Conservation (phyloP, 129 eudicot species). For the Erigeron canadensis region DNA sequence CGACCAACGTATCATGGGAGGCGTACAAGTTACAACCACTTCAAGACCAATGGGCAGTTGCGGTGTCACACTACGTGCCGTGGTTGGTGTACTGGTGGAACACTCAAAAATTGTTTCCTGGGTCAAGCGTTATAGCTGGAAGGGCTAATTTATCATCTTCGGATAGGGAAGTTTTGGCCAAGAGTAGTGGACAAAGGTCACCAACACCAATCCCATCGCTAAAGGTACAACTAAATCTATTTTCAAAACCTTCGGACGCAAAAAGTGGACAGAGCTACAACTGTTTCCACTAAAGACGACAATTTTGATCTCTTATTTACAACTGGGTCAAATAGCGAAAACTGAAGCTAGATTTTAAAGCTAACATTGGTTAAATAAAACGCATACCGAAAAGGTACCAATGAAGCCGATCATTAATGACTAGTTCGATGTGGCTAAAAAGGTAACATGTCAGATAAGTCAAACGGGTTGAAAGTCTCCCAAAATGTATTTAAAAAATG, state of each 20-base stretch:
- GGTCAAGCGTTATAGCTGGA: conserved; percentile 59
- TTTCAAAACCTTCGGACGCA: not conserved
- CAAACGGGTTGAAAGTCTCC: not conserved
- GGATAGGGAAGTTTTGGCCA: conserved; percentile 48
- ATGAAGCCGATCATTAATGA: no score
- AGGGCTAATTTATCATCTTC: conserved; percentile 45
- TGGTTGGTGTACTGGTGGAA: conserved; percentile 90
- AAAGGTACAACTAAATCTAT: conserved; percentile 24
- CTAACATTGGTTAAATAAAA: no score
- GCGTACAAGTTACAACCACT: conserved; percentile 54
- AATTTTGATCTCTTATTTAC: not conserved
- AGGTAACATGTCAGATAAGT: not conserved
- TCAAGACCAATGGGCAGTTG: conserved; percentile 72
- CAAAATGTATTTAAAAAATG: not conserved
- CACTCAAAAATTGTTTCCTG: conserved; percentile 70
- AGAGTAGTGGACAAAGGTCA: conserved; percentile 5
- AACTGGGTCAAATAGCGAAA: not conserved
- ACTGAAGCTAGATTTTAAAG: no score
- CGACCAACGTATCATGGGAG: conserved; percentile 43
- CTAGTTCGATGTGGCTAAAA: no score
- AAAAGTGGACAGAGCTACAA: not conserved
- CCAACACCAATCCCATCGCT: not conserved
- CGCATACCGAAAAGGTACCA: no score
- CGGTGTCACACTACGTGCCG: conserved; percentile 68
- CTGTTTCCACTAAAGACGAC: not conserved